Evolutionary conservation across 2,329 filamentous ascomycete genomes (phyloP).

Genomic region (Emmonsiellopsis sp.): DNA sequence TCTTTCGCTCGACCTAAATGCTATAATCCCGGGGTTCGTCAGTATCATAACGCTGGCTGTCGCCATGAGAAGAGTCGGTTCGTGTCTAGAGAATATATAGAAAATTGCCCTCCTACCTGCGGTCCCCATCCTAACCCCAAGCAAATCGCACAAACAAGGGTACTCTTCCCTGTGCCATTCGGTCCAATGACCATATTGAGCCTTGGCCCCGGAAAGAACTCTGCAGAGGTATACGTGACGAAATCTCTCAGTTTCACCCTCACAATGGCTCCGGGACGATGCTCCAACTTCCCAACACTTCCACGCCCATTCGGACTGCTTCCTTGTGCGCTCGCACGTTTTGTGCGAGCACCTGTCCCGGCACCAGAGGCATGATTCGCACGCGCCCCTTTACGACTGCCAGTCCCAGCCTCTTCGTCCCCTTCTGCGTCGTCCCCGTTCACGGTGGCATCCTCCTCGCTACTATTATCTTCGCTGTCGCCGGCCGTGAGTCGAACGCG

Average conservation of each 20-base stretch:
- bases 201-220: conserved; percentile 83
- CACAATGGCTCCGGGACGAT: conserved; percentile 74
- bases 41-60: conserved; percentile 3
- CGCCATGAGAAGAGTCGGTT: neutral
- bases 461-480: conserved; percentile 1
- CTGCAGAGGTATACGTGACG: conserved; percentile 86
- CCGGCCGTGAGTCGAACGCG: conserved; percentile 18
- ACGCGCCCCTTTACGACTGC: neutral
- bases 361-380: neutral
- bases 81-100: neutral
- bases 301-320: neutral
- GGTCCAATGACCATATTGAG: conserved; percentile 98
- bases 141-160: conserved; percentile 92
- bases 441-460: neutral
- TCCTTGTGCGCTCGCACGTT: neutral
- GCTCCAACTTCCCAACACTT: conserved; percentile 7
- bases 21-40: conserved; percentile 22
- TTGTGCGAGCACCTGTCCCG: neutral
- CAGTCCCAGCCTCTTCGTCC: neutral
- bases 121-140: conserved; percentile 79
- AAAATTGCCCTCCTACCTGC: conserved; percentile 32
- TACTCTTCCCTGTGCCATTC: conserved; percentile 98
- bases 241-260: conserved; percentile 81
- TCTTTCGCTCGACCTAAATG: conserved; percentile 79
- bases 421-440: neutral